phyloP scores from a whole-genome alignment of 495 filamentous ascomycete genomes.

The Hypoxylon intermedium region DNA sequence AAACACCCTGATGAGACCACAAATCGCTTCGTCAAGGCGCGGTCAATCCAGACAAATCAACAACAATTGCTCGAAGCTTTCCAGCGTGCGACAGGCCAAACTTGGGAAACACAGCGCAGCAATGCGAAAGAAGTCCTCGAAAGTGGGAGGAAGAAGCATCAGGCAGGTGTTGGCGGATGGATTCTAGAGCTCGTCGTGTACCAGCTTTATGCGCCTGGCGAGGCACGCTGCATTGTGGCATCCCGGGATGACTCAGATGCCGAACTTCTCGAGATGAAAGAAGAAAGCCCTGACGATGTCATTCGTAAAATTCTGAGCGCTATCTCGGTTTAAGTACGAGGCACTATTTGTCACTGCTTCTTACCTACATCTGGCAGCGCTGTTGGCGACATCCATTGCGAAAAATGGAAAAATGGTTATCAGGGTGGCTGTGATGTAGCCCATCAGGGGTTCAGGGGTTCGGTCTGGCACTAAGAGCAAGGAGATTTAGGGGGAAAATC shows the following conservation, averaged over 20 bases:
- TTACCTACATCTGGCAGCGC: too few species aligned
- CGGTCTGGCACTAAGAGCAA: too few species aligned
- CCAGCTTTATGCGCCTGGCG: conserved; percentile 37
- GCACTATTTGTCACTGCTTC: too few species aligned
- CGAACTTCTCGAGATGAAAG: conserved; percentile 28
- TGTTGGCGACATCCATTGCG: too few species aligned
- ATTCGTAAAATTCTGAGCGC: conserved; percentile 9
- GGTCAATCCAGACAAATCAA: conserved; percentile 49
- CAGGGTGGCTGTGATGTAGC: too few species aligned
- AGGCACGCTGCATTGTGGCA: conserved; percentile 35
- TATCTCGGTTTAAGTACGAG: too few species aligned
- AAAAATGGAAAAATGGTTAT: too few species aligned
- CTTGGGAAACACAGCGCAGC: conserved; percentile 39
- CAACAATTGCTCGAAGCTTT: conserved; percentile 51
- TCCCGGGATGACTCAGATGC: conserved; percentile 29
- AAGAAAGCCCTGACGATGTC: conserved; percentile 30
- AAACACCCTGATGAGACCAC: conserved; percentile 52
- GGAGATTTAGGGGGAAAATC: too few species aligned
- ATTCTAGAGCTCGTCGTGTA: conserved; percentile 36
- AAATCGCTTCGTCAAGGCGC: conserved; percentile 53
- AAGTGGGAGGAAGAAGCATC: conserved; percentile 32
- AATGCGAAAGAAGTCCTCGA: conserved; percentile 43
- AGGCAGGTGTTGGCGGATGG: conserved; percentile 24
- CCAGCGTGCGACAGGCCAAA: conserved; percentile 44
- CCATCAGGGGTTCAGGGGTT: too few species aligned